phyloP scores from a whole-genome alignment of 2,329 filamentous ascomycete species.

The Colletotrichum sp. region DNA sequence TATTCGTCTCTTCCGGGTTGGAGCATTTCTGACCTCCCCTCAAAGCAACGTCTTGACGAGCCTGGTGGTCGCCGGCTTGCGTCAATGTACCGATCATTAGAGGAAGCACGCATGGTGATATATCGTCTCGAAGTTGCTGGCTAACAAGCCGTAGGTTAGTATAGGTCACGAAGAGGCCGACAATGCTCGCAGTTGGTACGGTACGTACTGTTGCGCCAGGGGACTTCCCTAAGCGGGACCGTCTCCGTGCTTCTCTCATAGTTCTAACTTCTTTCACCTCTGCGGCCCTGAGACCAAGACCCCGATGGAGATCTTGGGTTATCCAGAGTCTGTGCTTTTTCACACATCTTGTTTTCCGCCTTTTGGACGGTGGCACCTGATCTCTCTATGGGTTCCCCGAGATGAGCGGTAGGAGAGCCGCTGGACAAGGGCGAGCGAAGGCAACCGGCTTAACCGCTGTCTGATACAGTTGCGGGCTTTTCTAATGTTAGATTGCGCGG shows the following conservation, averaged over 20 bases:
- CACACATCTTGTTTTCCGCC: background rate
- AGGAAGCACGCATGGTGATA: background rate
- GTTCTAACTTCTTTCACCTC: background rate
- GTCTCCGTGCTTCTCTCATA: slow-evolving; percentile 1
- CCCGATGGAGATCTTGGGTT: slow-evolving; percentile 6
- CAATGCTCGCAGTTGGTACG: background rate
- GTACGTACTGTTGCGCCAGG: background rate
- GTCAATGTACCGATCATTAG: background rate
- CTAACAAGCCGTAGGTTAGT: background rate
- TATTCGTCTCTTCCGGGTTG: background rate
- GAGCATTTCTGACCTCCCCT: background rate
- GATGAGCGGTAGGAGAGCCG: background rate
- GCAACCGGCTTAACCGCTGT: background rate
- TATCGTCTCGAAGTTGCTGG: background rate
- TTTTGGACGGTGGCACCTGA: background rate
- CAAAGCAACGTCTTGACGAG: background rate
- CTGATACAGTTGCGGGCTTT: background rate
- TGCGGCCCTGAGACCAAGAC: background rate
- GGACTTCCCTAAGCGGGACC: background rate
- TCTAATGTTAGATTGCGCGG: background rate
- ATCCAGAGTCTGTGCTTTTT: background rate
- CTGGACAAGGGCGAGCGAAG: background rate
- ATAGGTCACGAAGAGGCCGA: background rate
- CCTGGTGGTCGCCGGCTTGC: background rate
- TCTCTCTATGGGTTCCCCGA: background rate